phyloP scores from a whole-genome alignment of 108 stramenopile species.

The Nitzschia sp. region DNA sequence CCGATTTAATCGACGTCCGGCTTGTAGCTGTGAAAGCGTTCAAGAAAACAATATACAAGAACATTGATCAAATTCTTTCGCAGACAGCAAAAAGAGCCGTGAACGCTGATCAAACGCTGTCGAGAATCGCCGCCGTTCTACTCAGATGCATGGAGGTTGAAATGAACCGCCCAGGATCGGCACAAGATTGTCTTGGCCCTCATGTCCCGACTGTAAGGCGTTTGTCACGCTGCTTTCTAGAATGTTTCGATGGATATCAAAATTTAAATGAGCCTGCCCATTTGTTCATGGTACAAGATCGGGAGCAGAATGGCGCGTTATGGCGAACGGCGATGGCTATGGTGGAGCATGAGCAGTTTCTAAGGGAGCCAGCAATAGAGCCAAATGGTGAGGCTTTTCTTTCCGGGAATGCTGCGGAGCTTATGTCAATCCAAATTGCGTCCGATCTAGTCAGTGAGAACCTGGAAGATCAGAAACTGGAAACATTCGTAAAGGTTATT shows the following conservation, averaged over 20 bases:
- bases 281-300: neutral
- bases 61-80: constrained; percentile 25
- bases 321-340: neutral
- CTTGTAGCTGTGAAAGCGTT: constrained; percentile 45
- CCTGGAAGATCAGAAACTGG: neutral
- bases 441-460: neutral
- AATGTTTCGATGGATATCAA: constrained; percentile 34
- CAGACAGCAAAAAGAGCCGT: neutral
- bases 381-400: constrained; percentile 25
- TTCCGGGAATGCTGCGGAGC: constrained; percentile 41
- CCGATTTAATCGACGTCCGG: constrained; percentile 33
- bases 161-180: neutral
- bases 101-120: neutral
- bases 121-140: constrained; percentile 1
- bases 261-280: neutral
- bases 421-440: constrained; percentile 36
- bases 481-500: constrained; percentile 23
- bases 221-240: constrained; percentile 52
- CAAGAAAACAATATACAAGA: constrained; percentile 53
- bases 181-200: neutral
- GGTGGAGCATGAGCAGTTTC: neutral
- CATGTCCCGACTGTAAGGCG: constrained; percentile 60
- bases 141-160: constrained; percentile 13
- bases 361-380: neutral
- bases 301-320: neutral